A percentile compares a stretch with the other conserved stretches of the same genome.
Evolutionary conservation across 495 filamentous ascomycete species (phyloP).

Genomic region (Podospora pseudopauciseta): DNA sequence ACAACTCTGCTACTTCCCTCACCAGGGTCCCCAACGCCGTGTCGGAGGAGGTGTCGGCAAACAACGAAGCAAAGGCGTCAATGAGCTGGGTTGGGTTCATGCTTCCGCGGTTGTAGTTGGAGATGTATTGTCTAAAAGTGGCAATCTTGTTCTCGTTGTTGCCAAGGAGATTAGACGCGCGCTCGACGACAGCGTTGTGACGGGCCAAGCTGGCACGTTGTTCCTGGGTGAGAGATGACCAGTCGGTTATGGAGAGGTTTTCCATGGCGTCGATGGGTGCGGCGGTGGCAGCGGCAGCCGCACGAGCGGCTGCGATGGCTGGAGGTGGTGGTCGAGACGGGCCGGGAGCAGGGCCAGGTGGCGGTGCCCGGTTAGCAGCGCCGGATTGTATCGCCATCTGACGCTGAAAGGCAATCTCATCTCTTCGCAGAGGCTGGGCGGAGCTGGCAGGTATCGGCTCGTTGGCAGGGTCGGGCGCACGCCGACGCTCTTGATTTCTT

Average conservation of each 20-base stretch:
- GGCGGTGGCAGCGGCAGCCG: conserved; percentile 20
- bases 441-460: conserved; percentile 74
- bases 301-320: conserved; percentile 7
- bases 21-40: conserved; percentile 82
- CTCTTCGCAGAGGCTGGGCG: conserved; percentile 77
- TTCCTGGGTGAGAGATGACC: conserved; percentile 55
- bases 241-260: conserved; percentile 39
- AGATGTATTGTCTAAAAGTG: conserved; percentile 74
- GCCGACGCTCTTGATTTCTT: conserved; percentile 41
- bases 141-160: conserved; percentile 67
- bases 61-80: conserved; percentile 74
- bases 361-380: not conserved
- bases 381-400: conserved; percentile 68
- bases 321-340: conserved; percentile 33
- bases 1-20: conserved; percentile 90
- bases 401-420: conserved; percentile 87
- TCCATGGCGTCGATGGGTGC: conserved; percentile 34
- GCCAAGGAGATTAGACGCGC: conserved; percentile 72
- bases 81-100: conserved; percentile 72
- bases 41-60: conserved; percentile 68
- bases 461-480: conserved; percentile 60
- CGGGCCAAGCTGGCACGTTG: conserved; percentile 77
- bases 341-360: conserved; percentile 23
- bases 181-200: conserved; percentile 76
- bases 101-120: conserved; percentile 62